Conservation (phyloP, 805 yeast species). For the Jamesozyma lodderae region DNA sequence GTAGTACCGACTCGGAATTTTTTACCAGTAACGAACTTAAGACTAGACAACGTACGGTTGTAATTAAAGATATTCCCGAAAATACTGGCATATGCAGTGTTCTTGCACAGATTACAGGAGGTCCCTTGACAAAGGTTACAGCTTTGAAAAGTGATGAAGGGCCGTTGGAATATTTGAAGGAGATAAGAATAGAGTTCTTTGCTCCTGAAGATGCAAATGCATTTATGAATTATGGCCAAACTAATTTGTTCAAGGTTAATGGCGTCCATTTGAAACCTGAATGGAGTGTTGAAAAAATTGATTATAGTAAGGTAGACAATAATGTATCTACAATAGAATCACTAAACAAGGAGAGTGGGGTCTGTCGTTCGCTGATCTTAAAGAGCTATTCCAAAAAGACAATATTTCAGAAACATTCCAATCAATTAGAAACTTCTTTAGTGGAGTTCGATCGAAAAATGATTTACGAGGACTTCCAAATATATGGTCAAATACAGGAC, state of each 20-base stretch:
- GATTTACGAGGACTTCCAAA: slow-evolving; percentile 41
- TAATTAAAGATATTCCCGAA: slow-evolving; percentile 32
- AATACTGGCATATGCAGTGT: slow-evolving; percentile 41
- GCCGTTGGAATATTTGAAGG: slow-evolving; percentile 16
- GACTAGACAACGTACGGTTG: slow-evolving; percentile 12
- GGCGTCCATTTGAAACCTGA: slow-evolving; percentile 41
- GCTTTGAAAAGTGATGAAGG: slow-evolving; percentile 13
- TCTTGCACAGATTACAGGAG: slow-evolving; percentile 53
- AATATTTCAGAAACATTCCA: neutral
- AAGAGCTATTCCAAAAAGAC: slow-evolving; percentile 26
- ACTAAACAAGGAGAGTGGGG: neutral
- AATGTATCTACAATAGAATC: too few species aligned
- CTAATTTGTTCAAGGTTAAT: slow-evolving; percentile 50
- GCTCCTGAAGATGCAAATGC: slow-evolving; percentile 43
- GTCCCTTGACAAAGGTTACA: slow-evolving; percentile 51
- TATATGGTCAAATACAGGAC: slow-evolving; percentile 53
- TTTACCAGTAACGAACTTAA: neutral
- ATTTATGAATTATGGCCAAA: slow-evolving; percentile 43
- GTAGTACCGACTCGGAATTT: too few species aligned
- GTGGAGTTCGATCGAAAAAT: slow-evolving; percentile 39
- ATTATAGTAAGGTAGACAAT: neutral
- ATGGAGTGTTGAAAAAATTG: slow-evolving; percentile 32
- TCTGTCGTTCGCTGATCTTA: slow-evolving; percentile 44
- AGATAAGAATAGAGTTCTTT: slow-evolving; percentile 43
- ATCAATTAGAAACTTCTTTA: slow-evolving; percentile 23